Evolutionary conservation across 106 monocot genomes (phyloP), one percentile per base, ranked within the genome.

Genomic region (Narthecium ossifragum): DNA sequence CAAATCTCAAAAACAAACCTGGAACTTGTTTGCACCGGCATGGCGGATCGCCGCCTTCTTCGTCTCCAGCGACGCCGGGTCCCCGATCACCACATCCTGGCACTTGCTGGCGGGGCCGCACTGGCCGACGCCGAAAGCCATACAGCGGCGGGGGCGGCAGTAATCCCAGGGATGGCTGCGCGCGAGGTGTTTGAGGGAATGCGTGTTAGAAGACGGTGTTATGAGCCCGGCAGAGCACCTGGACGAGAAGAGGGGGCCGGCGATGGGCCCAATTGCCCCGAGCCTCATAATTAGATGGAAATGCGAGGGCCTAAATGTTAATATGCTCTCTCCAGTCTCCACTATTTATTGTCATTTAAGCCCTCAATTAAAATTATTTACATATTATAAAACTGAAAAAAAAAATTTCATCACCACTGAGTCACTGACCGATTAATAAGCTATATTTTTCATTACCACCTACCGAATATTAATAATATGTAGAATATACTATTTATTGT

Each of bases 41-140:
- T 40, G 18, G 0, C 80, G 78, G 29, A 90, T 79, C 6, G 75
- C 74, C 20, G 75, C 70, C n/a, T 34, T 73, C 85, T 82, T 85
- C 59, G 38, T 61, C 32, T 66, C 67, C 38, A 90, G 69, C 31
- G 60, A 59, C 6, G 58, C 73, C 20, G 62, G 61, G 54, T 85
- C 70, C 3, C 62, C 48, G 64, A 85, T 41, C 29, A 66, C 60
- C 33, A 40, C 61, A 1, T 27, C 57, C 26, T 24, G 31, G n/a
- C 54, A 40, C 57, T 59, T 60, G 39, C 17, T 39, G 31, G 26
- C 13, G 13, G 3, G 51, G 50, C 37, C 23, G 41, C 30, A 7
- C 31, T 8, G 32, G 34, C 36, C 12, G 56, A 13, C 41, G n/a
- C 51, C 37, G 37, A 6, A 31, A 31, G 33, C 6, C 43, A 38